Evolutionary conservation across 179 eudicot species (phyloP).

Genomic region (Monotropa hypopitys): DNA sequence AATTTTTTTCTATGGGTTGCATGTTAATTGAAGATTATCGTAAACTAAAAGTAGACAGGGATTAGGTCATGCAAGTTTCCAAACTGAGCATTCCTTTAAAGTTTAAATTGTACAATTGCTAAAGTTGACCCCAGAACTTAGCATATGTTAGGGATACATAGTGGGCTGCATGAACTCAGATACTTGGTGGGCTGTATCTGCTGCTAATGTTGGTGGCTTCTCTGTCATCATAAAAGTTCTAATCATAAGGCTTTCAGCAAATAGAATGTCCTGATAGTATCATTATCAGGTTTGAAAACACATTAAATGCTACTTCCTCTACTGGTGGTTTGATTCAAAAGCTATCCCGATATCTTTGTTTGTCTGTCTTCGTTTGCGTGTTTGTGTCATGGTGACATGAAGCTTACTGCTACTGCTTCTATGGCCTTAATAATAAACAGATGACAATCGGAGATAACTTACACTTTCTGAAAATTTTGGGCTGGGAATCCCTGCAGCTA

Average conservation of each 20-base stretch:
- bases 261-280: background rate
- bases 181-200: background rate
- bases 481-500: slow-evolving; percentile 74
- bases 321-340: background rate
- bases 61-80: background rate
- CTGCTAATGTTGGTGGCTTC: slow-evolving; percentile 2
- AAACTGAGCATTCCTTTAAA: background rate
- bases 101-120: background rate
- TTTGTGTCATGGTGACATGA: background rate
- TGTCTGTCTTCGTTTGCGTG: background rate
- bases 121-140: background rate
- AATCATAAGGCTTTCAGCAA: background rate
- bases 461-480: slow-evolving; percentile 97
- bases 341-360: background rate
- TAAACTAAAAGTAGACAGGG: background rate
- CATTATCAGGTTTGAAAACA: background rate
- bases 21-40: background rate
- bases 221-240: background rate
- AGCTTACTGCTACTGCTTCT: background rate
- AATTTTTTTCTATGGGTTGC: background rate
- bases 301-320: background rate
- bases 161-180: background rate
- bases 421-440: background rate
- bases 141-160: background rate
- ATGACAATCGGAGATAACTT: slow-evolving; percentile 19